phyloP scores from a whole-genome alignment of 257 asterid genomes.

The Solanum microdontum region DNA sequence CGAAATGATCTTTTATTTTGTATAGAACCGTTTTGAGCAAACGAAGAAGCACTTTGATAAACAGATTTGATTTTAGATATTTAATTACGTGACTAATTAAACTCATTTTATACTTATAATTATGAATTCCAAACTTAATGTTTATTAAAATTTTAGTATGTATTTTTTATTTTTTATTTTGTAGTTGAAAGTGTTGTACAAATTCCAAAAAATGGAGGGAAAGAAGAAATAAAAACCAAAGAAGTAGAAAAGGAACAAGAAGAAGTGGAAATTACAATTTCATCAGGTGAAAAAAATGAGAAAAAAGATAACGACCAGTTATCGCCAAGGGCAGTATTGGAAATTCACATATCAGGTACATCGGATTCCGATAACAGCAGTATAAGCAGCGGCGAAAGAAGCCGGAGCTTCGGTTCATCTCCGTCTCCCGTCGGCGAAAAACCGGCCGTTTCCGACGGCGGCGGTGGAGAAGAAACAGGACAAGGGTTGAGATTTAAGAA shows the following conservation, averaged over 20 bases:
- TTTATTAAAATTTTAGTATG: not conserved
- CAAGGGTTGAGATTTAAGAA: constrained; percentile 37
- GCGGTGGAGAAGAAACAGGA: not conserved
- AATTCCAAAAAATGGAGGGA: not conserved
- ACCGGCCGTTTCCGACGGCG: not conserved
- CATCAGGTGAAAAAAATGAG: not conserved
- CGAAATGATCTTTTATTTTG: not conserved
- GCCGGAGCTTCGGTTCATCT: constrained; percentile 23
- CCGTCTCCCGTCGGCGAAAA: constrained; percentile 12
- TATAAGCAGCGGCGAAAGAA: constrained; percentile 19
- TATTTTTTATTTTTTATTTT: not conserved
- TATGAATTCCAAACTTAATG: not conserved
- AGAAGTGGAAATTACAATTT: not conserved
- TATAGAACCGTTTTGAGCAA: not conserved
- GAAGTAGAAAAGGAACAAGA: not conserved
- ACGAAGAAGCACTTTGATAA: not conserved
- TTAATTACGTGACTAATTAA: not conserved
- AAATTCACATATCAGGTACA: constrained; percentile 29
- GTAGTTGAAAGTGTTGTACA: constrained; percentile 8
- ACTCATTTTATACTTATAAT: not conserved
- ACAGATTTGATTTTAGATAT: not conserved
- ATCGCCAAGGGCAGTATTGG: constrained; percentile 80
- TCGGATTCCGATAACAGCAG: constrained; percentile 32
- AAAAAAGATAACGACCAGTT: constrained; percentile 14
- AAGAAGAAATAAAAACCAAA: not conserved